Evolutionary conservation across 2,329 filamentous ascomycete genomes (phyloP).

Genomic region (Lasiodiplodia sp.): DNA sequence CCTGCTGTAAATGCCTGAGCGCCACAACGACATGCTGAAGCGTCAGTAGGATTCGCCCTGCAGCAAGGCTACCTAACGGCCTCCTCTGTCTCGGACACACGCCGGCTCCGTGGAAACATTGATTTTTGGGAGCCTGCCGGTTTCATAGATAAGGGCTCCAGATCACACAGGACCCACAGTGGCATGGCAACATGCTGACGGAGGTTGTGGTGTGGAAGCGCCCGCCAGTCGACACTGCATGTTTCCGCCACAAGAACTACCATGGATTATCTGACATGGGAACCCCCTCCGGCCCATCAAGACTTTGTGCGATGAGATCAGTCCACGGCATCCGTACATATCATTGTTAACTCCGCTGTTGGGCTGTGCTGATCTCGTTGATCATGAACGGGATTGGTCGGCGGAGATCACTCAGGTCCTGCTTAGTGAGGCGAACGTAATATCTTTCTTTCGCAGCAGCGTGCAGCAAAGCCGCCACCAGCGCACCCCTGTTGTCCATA

Average conservation of each 20-base stretch:
- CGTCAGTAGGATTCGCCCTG: conserved; percentile 15
- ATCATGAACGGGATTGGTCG: conserved; percentile 2
- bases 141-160: conserved; percentile 8
- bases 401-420: conserved; percentile 7
- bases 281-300: conserved; percentile 14
- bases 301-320: conserved; percentile 14
- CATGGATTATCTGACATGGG: conserved; percentile 13
- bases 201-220: conserved; percentile 2
- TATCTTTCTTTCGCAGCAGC: background rate
- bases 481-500: background rate
- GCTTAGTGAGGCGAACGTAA: conserved; percentile 26
- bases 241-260: conserved; percentile 7
- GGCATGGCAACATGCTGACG: conserved; percentile 17
- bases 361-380: conserved; percentile 10
- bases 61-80: conserved; percentile 20
- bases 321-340: conserved; percentile 2
- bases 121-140: background rate
- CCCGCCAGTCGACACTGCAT: background rate
- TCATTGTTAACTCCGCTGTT: background rate
- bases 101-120: background rate
- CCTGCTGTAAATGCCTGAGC: conserved; percentile 1
- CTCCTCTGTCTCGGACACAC: conserved; percentile 19
- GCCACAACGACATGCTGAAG: conserved; percentile 8
- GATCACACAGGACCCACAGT: conserved; percentile 21
- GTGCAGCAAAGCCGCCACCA: background rate